Evolutionary conservation across 441 rosid species (phyloP), one percentile per base, ranked within the genome.

Genomic region (Populus trichocarpa): DNA sequence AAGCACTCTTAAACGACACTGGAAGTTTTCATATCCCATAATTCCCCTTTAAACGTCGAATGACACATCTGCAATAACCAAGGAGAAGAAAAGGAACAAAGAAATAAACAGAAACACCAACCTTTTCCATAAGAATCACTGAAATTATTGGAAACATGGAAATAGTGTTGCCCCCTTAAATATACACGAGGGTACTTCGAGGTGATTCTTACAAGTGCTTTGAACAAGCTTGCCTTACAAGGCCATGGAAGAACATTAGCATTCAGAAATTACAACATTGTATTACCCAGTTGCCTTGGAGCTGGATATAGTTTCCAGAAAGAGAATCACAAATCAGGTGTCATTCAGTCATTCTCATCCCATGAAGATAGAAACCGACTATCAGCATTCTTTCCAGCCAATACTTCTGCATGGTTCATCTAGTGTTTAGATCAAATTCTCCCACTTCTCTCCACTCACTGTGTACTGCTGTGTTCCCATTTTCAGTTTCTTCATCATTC

Each of bases 401-500:
- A 75, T 13, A 64, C 22, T 30, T 42, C 46, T 28, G 70, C 22
- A 20, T 71, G 23, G 28, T 79, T 86, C 81, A 92, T 82, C 92
- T 88, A 22, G 86, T 83, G 83, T 96, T 96, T 81, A 94, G 83
- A 84, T 96, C 99, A 20, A 96, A 96, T 33, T 88, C 93, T 10
- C 96, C 97, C 67, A 77, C 91, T 69, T 87, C 93, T 46, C 90
- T 88, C 97, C 96, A 91, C 35, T 89, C 90, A 28, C 82, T 89
- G 25, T 86, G 90, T 69, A 77, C 82, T 28, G 87, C 93, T 0
- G 93, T 85, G 67, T 94, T 95, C 33, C 93, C 98, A 78, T 92
- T 94, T 70, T 94, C 98, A 53, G 89, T 89, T 83, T 94, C 99
- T 63, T 93, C 98, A 69, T 94, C 95, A 42, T 93, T 96, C 86